Evolutionary conservation across 2,329 filamentous ascomycete species (phyloP).

Genomic region (Chrysoporthe deuterocubensis): DNA sequence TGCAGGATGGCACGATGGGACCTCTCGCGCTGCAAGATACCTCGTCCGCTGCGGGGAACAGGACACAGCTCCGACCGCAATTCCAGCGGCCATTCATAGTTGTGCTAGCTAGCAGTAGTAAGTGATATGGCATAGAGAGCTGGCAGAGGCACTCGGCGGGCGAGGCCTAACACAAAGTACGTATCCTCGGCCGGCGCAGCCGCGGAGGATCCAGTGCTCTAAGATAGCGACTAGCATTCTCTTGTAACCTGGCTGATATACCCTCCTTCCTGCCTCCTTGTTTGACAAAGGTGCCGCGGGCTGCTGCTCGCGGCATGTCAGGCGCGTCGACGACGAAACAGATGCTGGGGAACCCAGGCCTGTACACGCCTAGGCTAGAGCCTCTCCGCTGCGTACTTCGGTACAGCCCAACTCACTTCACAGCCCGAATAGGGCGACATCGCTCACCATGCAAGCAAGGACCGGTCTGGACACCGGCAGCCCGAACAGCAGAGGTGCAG

Average conservation of each 20-base stretch:
- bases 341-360: neutral
- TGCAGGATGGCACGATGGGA: neutral
- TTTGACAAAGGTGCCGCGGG: conserved; percentile 5
- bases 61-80: no score
- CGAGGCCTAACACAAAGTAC: neutral
- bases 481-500: neutral
- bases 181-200: no score
- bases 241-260: conserved; percentile 11
- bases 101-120: no score
- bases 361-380: neutral
- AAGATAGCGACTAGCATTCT: neutral
- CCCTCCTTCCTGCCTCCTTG: conserved; percentile 19
- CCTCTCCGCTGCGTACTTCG: neutral
- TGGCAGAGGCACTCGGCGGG: neutral
- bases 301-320: conserved; percentile 6
- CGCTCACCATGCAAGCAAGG: conserved; percentile 1
- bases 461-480: neutral
- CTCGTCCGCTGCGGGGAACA: no score
- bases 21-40: no score
- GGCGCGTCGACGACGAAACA: conserved; percentile 19
- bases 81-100: no score
- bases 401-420: neutral
- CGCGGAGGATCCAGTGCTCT: neutral
- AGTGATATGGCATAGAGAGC: no score
- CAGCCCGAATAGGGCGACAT: neutral